A percentile compares a stretch with the other conserved stretches of the same genome.
Evolutionary conservation across 2,329 filamentous ascomycete genomes (phyloP).

Genomic region (Botrytis squamosa): DNA sequence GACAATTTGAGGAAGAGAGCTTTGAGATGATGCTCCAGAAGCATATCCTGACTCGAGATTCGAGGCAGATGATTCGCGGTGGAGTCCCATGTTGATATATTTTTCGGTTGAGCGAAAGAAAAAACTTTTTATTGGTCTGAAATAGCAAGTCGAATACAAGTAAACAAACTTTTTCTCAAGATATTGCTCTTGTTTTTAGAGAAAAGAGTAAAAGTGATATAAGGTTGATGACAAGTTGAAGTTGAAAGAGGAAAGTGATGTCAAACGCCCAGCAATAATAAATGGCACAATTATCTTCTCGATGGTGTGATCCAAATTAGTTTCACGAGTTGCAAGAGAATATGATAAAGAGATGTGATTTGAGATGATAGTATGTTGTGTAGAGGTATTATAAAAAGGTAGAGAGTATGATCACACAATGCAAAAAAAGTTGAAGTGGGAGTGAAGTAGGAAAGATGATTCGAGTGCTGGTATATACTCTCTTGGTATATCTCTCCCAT

Average conservation of each 20-base stretch:
- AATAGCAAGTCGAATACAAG: not conserved
- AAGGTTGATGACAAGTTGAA: not conserved
- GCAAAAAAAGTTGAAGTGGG: not conserved
- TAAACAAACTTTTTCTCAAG: not conserved
- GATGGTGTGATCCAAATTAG: conserved; percentile 15
- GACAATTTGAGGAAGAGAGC: conserved; percentile 70
- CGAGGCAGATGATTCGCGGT: conserved; percentile 33
- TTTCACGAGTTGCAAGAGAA: not conserved
- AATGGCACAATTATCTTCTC: conserved; percentile 17
- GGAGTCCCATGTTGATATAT: conserved; percentile 33
- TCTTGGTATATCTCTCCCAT: not conserved
- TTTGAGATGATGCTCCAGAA: conserved; percentile 57
- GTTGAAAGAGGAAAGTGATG: not conserved
- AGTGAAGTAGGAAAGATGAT: not conserved
- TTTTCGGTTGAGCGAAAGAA: conserved; percentile 5
- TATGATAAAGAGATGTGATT: not conserved
- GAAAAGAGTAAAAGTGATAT: not conserved
- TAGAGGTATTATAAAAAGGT: conserved; percentile 6
- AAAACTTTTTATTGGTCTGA: not conserved
- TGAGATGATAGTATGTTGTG: not conserved
- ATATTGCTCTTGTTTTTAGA: not conserved
- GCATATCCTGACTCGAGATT: conserved; percentile 82
- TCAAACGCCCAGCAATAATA: not conserved
- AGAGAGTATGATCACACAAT: conserved; percentile 1
- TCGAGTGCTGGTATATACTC: conserved; percentile 18